Evolutionary conservation across 1,139 yeast species (phyloP), one percentile per base, ranked within the genome.

Genomic region (Magnusiomyces tetraspermus): DNA sequence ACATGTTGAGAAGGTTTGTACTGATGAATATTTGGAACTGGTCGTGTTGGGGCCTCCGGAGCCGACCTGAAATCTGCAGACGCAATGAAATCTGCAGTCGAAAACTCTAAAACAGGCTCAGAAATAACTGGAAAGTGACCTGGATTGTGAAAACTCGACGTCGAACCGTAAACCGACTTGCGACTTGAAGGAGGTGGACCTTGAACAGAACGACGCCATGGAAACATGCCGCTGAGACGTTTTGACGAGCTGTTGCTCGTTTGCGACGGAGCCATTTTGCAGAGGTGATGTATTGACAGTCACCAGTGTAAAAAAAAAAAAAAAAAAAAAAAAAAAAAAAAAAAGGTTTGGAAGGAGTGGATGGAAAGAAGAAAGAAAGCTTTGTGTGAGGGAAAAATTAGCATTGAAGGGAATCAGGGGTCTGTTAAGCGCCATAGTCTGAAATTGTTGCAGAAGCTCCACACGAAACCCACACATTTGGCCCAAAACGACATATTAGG

Each of bases 91-190:
- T 51, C 54, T 10, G 54, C 50, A 6, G 54, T 51, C 17, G 54
- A 51, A 31, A 44, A 51, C 37, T 54, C 51, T 5, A 54, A 33
- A 6, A 54, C 51, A 15, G 56, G 56, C 43, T 54, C 54, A 4
- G 56, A 54, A 23, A 54, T 54, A 33, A 53, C 50, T 6, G 56
- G 56, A 22, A 53, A 36, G 26, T 53, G 54, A 24, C 51, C 56
- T 11, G 56, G 48, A 21, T 49, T 46, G 48, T 49, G 45, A 47
- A 47, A 47, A 2, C 36, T 26, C 6, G 37, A 24, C 23, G 49
- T 47, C 3, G 44, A 24, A 11, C 49, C 49, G 19, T 47, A 47
- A 13, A 38, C 42, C 3, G 30, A 21, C 31, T 38, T 47, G 3
- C 36, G 30, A 21, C 19, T 15, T 8, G 48, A 33, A 11, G 28